phyloP scores from a whole-genome alignment of 108 stramenopile species.

The Fistulifera pelliculosa region DNA sequence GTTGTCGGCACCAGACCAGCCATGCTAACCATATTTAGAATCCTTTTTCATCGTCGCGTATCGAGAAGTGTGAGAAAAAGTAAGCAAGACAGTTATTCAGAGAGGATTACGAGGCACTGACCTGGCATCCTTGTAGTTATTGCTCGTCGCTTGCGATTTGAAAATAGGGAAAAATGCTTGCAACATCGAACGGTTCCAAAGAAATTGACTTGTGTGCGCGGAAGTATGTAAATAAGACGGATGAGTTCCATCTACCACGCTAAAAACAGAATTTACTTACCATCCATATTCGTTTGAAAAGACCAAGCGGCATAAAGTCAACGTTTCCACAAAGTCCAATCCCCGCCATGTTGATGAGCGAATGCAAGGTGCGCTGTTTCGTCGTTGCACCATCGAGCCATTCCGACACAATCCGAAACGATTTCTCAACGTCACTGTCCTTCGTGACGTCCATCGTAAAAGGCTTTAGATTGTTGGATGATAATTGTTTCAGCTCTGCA shows the following conservation, averaged over 20 bases:
- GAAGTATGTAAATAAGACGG: not conserved
- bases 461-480: constrained; percentile 10
- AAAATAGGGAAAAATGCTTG: constrained; percentile 38
- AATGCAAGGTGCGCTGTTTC: constrained; percentile 28
- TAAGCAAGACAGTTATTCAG: too few relatives aligned
- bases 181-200: constrained; percentile 31
- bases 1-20: constrained; percentile 25
- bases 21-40: constrained; percentile 35
- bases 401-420: constrained; percentile 10
- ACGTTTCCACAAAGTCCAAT: constrained; percentile 24
- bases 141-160: constrained; percentile 17
- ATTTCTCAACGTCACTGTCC: constrained; percentile 13
- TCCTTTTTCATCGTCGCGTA: constrained; percentile 5
- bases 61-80: not conserved
- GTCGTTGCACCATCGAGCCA: constrained; percentile 11
- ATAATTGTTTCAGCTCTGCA: not conserved
- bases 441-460: constrained; percentile 33
- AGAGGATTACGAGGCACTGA: too few relatives aligned
- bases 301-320: constrained; percentile 31
- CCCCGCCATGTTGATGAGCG: constrained; percentile 50
- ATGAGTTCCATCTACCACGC: too few relatives aligned
- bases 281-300: constrained; percentile 28
- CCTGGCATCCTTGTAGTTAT: constrained; percentile 4
- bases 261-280: constrained; percentile 7
- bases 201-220: constrained; percentile 28